Base-by-base conservation (phyloP, 768 basidiomycete species). In the Coprinellus micaceus region DNA sequence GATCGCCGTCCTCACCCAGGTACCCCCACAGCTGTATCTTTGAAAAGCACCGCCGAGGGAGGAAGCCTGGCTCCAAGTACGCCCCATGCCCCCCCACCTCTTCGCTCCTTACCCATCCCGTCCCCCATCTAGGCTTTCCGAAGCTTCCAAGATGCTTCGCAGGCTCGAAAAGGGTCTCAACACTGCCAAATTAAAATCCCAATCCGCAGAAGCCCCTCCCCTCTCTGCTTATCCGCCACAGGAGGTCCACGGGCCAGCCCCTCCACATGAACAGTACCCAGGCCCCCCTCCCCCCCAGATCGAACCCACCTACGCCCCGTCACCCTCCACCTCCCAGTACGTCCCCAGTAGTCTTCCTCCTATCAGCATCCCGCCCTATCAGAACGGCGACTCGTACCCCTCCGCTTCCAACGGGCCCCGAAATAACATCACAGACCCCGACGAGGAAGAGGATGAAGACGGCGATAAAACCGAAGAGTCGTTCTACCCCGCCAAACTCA, bases 11-110 rank as follows among this genome's bases (percentile, higher is more conserved):
- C 48, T 62, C 49, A 59, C 58, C 59, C 51, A n/a, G n/a, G 58
- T 61, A 56, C 58, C 46, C 52, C 48, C 33, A 30, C 63, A 91
- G 89, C 58, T 92, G 91, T 64, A 61, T 91, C 30, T 94, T 94
- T 63, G 91, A 94, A 74, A 94, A 93, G 69, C 91, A 94, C 70
- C 82, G 91, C 53, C 84, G 91, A 30, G 91, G 91, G 41, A 83
- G 91, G 55, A 94, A 94, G 65, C 91, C 91, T 17, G 91, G 91
- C 63, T 92, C 91, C 72, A 94, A 93, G 91, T 93, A 77, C 71
- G 44, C 57, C 57, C 54, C 56, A 58, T 58, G 48, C 33, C 54
- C 56, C 40, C 33, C 36, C 48, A 29, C 22, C 28, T 52, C 45
- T 36, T 41, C 58, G 17, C 58, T 64, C 47, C 49, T 64, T 36